Percentiles rank a stretch among this genome's conserved stretches.
Evolutionary conservation across 352 stramenopile species (phyloP).

Genomic region (Globisporangium viniferum): DNA sequence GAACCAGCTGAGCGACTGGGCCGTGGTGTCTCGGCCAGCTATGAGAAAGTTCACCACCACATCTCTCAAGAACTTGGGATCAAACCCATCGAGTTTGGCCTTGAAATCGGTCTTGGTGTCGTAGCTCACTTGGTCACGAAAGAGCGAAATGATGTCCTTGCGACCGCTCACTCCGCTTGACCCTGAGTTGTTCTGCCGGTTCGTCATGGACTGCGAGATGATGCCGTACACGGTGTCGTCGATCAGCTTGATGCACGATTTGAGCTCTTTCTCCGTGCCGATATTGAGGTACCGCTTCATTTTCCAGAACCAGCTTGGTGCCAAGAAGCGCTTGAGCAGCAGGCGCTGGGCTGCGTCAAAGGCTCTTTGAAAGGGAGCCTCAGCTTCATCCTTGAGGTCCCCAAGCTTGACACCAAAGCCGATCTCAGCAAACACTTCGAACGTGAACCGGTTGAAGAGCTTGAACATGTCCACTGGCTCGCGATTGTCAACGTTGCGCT

Average conservation of each 20-base stretch:
- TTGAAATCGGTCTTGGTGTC: constrained; percentile 6
- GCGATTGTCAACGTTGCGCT: not conserved
- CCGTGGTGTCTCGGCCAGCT: constrained; percentile 45
- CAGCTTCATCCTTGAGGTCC: constrained; percentile 10
- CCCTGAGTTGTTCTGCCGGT: not conserved
- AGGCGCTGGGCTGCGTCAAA: constrained; percentile 37
- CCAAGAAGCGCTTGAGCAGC: constrained; percentile 35
- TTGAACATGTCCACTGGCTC: constrained; percentile 28
- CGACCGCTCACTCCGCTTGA: not conserved
- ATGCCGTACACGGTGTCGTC: constrained; percentile 33
- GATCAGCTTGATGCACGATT: constrained; percentile 29
- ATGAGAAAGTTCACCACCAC: constrained; percentile 50
- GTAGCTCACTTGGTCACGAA: constrained; percentile 28
- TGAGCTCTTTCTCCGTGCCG: constrained; percentile 16
- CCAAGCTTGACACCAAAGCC: constrained; percentile 31
- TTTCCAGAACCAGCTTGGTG: constrained; percentile 39
- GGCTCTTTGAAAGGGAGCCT: constrained; percentile 27
- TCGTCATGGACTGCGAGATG: constrained; percentile 27
- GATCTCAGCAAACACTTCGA: constrained; percentile 49
- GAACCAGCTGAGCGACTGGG: constrained; percentile 37
- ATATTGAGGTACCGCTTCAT: constrained; percentile 33
- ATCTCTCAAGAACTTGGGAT: constrained; percentile 27
- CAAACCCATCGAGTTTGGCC: not conserved
- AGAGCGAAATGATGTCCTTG: constrained; percentile 34
- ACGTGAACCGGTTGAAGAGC: constrained; percentile 42